Percentiles rank a stretch among this genome's conserved stretches.
Conservation (phyloP, 768 basidiomycete species). For the Tulasnella sp. region DNA sequence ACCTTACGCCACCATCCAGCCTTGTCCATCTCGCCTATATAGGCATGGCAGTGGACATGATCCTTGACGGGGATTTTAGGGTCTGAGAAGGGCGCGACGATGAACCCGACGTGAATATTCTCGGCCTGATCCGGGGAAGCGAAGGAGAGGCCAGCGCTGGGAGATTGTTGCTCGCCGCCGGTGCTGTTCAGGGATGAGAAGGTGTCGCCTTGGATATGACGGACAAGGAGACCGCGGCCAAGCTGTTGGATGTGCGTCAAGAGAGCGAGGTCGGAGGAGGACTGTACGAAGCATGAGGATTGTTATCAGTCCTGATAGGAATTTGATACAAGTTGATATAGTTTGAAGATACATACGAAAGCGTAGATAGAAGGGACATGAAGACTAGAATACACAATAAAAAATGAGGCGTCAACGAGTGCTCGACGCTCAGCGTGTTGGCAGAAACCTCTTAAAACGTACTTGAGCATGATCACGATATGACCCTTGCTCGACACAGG, state of each 20-base stretch:
- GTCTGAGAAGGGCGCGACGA: constrained; percentile 66
- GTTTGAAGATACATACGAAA: constrained; percentile 38
- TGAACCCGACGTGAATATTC: constrained; percentile 57
- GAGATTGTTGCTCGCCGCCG: constrained; percentile 19
- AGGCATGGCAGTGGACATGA: constrained; percentile 69
- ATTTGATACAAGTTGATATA: too few relatives aligned
- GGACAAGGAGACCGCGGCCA: constrained; percentile 42
- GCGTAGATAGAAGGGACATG: constrained; percentile 71
- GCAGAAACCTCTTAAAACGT: constrained; percentile 22
- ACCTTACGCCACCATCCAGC: constrained; percentile 64
- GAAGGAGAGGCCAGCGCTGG: constrained; percentile 23
- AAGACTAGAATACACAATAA: constrained; percentile 36
- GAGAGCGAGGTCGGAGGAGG: constrained; percentile 62
- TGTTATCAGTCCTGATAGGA: background rate
- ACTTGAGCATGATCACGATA: constrained; percentile 68
- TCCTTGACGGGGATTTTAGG: constrained; percentile 69
- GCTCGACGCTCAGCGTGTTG: too few relatives aligned
- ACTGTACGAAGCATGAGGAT: constrained; percentile 31
- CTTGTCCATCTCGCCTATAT: constrained; percentile 49
- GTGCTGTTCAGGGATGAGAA: background rate
- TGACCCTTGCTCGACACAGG: constrained; percentile 67
- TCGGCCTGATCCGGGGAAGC: constrained; percentile 24
- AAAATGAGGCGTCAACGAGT: constrained; percentile 10
- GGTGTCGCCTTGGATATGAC: background rate
- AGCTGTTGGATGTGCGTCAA: constrained; percentile 51